Percentiles rank a stretch among this genome's conserved stretches.
These are phyloP conservation scores for Termitomyces sp. DNA, from an alignment of 768 basidiomycete genomes.

Conservation along the genomic window DNA sequence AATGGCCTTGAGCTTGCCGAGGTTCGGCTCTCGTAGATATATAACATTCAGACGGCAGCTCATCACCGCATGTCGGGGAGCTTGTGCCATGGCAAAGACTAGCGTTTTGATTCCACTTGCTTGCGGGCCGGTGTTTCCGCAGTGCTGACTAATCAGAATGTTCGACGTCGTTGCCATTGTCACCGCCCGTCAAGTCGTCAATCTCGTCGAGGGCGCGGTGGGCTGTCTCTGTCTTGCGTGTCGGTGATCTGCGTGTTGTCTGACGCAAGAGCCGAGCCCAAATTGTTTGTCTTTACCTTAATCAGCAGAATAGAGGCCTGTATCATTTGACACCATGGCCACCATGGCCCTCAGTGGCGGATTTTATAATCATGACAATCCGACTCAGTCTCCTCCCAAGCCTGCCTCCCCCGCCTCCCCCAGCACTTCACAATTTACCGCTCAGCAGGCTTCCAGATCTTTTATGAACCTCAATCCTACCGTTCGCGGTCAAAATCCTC, in stretches of 20 bases:
- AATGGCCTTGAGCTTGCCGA: background rate
- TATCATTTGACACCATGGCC: slow-evolving; percentile 14
- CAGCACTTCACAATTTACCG: slow-evolving; percentile 30
- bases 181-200: no score
- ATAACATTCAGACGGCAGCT: background rate
- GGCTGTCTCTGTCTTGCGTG: background rate
- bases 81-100: background rate
- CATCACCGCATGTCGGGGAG: background rate
- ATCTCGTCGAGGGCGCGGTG: background rate
- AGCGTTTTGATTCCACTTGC: background rate
- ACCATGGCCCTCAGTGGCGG: slow-evolving; percentile 13
- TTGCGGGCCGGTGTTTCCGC: background rate
- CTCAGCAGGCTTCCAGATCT: slow-evolving; percentile 36
- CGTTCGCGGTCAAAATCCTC: slow-evolving; percentile 39
- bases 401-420: slow-evolving; percentile 44
- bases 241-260: background rate
- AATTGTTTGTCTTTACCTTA: background rate
- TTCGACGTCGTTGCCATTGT: background rate
- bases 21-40: background rate
- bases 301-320: background rate
- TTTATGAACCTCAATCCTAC: slow-evolving; percentile 35
- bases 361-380: slow-evolving; percentile 16
- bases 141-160: slow-evolving; percentile 4
- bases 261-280: background rate
- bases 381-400: slow-evolving; percentile 27